Evolutionary conservation across 805 yeast genomes (phyloP), one percentile per base, ranked within the genome.

Genomic region (Yarrowia bubula): DNA sequence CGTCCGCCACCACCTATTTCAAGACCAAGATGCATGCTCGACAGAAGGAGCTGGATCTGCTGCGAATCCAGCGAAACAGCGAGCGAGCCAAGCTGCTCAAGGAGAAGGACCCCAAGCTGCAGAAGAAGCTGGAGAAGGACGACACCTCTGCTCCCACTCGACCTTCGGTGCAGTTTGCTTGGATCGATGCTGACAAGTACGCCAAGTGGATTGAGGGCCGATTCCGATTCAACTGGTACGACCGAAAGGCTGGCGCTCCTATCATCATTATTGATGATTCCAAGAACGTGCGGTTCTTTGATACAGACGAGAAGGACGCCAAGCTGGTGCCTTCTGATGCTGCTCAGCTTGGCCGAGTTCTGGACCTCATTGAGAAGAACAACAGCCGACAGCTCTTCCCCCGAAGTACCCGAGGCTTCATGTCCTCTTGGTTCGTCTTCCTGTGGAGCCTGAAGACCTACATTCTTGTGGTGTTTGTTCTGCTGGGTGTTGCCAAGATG

Each of bases 1-100:
- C 71, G 9, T 71, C 76, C 3, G 76, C 78, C 32, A 61, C 57
- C 38, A 28, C 47, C 31, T 47, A 39, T 47, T 46, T 61, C 38
- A 39, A 61, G 55, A 14, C n/a, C 17, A 48, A 47, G 57, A 61
- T 37, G 47, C 57, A 47, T 13, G 65, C 33, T 15, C 65, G 57
- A 15, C 57, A 47, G 47, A 46, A 61, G 38, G 57, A 47, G 38
- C 31, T 61, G 39, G 47, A 61, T 37, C 42, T 31, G n/a, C 65
- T 47, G 38, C 37, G 57, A 61, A 39, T 48, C 22, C 57, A 61
- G 58, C 57, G 57, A 47, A 31, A 38, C 17, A 10, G 46, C 8
- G 57, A 61, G 38, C 57, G 55, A 13, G 65, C 55, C 17, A 61
- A 37, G 51, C 51, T 43, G 11, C 64, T 58, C 35, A 58, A 58